Percentiles rank a stretch among this genome's conserved stretches.
These are phyloP conservation scores for Ophiocordyceps camponoti-leonardi DNA, from an alignment of 2,329 filamentous ascomycete genomes.

Conservation along the genomic window DNA sequence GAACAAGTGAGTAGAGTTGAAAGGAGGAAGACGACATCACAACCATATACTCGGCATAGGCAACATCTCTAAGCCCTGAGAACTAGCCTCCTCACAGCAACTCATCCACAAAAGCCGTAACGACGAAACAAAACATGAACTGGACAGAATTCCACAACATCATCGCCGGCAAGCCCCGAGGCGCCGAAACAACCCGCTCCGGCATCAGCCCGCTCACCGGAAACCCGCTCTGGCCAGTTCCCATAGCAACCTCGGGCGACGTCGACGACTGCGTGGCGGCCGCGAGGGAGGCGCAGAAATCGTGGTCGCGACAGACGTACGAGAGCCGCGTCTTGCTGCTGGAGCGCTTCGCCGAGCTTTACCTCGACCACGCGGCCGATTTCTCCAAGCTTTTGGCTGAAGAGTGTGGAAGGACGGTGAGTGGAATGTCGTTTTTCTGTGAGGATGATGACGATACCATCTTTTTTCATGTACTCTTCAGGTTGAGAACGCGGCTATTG, in stretches of 20 bases:
- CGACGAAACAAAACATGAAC: background rate
- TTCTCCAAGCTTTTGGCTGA: background rate
- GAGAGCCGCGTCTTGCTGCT: background rate
- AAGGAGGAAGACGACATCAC: too few relatives aligned
- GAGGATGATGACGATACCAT: too few relatives aligned
- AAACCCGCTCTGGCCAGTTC: background rate
- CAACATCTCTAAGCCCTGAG: too few relatives aligned
- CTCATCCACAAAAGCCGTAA: background rate
- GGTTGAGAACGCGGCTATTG: constrained; percentile 1
- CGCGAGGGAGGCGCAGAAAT: background rate
- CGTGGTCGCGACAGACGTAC: background rate
- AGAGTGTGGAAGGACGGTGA: background rate
- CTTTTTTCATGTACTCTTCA: too few relatives aligned
- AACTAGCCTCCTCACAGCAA: too few relatives aligned
- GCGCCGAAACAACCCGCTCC: background rate
- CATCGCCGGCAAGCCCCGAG: background rate
- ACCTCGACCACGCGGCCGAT: background rate
- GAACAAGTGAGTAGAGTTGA: too few relatives aligned
- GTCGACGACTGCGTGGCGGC: background rate
- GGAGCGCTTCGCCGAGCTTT: background rate
- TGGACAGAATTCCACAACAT: background rate
- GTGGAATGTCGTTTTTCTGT: background rate
- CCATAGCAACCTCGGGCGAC: background rate
- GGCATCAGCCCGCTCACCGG: background rate
- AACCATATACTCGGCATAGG: too few relatives aligned